Conservation (phyloP, 768 basidiomycete species). For the Boletus patriciae region DNA sequence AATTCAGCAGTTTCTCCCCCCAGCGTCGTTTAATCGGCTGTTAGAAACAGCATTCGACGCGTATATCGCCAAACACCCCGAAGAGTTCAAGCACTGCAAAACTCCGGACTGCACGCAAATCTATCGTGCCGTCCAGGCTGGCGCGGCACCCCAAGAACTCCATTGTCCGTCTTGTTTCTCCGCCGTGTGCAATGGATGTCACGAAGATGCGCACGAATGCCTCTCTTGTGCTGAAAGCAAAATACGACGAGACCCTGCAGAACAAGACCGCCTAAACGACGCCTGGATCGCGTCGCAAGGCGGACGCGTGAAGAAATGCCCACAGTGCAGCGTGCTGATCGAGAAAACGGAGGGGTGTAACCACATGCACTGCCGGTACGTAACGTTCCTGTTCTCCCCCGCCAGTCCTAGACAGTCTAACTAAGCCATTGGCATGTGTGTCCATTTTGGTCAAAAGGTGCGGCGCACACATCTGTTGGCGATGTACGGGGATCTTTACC, state of each 20-base stretch:
- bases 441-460: slow-evolving; percentile 42
- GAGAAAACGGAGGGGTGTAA: slow-evolving; percentile 75
- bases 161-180: slow-evolving; percentile 70
- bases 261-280: slow-evolving; percentile 53
- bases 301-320: slow-evolving; percentile 65
- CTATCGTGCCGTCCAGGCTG: slow-evolving; percentile 53
- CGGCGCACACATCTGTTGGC: slow-evolving; percentile 78
- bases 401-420: no score
- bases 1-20: slow-evolving; percentile 51
- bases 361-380: slow-evolving; percentile 64
- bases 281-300: slow-evolving; percentile 57
- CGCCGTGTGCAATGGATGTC: slow-evolving; percentile 63
- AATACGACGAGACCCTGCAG: slow-evolving; percentile 38
- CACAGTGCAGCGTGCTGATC: slow-evolving; percentile 64
- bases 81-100: slow-evolving; percentile 71
- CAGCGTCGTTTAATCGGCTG: slow-evolving; percentile 54
- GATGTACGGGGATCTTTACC: slow-evolving; percentile 46
- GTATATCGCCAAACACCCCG: slow-evolving; percentile 55
- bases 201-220: slow-evolving; percentile 61
- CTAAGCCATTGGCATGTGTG: not conserved
- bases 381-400: not conserved
- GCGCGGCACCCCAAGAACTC: slow-evolving; percentile 37
- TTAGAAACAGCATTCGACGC: slow-evolving; percentile 55
- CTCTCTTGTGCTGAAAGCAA: slow-evolving; percentile 52
- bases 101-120: slow-evolving; percentile 76